These are phyloP conservation scores for Spathaspora sp. DNA, from an alignment of 1,139 yeast genomes.

Conservation along the genomic window DNA sequence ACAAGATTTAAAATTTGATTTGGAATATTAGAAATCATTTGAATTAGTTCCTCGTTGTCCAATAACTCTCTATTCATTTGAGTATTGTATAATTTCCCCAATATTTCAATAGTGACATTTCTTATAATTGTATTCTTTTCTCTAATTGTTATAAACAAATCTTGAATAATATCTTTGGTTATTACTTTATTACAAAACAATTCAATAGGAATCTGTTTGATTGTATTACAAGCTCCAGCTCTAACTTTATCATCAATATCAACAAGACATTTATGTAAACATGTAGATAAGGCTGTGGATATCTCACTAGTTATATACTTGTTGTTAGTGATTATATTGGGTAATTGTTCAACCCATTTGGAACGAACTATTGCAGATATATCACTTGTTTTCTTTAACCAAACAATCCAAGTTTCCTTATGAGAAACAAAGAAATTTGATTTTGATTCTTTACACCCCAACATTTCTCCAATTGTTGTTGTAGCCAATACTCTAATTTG, in stretches of 20 bases:
- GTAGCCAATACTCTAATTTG: constrained; percentile 68
- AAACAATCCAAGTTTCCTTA: constrained; percentile 60
- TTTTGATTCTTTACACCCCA: constrained; percentile 39
- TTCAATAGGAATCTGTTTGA: constrained; percentile 40
- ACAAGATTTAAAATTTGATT: constrained; percentile 63
- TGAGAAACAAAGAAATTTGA: constrained; percentile 62
- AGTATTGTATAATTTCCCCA: constrained; percentile 54
- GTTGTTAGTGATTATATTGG: constrained; percentile 29
- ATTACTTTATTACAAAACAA: constrained; percentile 45
- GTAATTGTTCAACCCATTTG: constrained; percentile 65
- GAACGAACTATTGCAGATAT: constrained; percentile 61
- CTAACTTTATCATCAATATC: constrained; percentile 81
- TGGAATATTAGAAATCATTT: constrained; percentile 49
- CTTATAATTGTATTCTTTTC: constrained; percentile 73
- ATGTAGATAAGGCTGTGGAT: constrained; percentile 50
- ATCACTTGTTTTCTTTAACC: constrained; percentile 76
- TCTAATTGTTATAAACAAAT: constrained; percentile 62
- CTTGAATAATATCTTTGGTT: constrained; percentile 47
- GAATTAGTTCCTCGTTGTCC: constrained; percentile 39
- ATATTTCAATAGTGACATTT: constrained; percentile 53
- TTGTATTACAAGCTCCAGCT: constrained; percentile 53
- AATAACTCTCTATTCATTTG: constrained; percentile 20
- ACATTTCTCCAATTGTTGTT: constrained; percentile 66
- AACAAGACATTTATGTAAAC: constrained; percentile 64
- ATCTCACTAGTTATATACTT: constrained; percentile 50